Conservation (phyloP, 257 asterid genomes). For the Parsonsia alboflavescens region DNA sequence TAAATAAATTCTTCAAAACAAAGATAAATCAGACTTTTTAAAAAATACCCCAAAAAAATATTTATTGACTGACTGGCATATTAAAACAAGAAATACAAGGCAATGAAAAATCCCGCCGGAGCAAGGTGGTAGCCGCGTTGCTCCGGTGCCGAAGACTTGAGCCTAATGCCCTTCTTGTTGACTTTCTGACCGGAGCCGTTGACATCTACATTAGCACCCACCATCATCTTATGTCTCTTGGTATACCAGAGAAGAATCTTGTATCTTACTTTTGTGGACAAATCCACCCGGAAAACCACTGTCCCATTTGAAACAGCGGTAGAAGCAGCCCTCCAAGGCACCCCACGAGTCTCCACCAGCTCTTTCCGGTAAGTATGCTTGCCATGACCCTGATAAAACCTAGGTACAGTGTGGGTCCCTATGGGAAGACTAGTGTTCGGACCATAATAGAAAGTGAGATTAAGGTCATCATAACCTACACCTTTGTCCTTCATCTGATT, state of each 20-base stretch:
- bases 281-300: slow-evolving; percentile 41
- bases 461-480: slow-evolving; percentile 44
- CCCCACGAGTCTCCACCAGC: slow-evolving; percentile 27
- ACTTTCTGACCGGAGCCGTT: slow-evolving; percentile 43
- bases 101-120: slow-evolving; percentile 9
- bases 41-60: not conserved
- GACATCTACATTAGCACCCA: slow-evolving; percentile 44
- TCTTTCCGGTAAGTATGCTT: slow-evolving; percentile 36
- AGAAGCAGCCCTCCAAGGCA: slow-evolving; percentile 57
- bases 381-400: slow-evolving; percentile 69
- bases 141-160: slow-evolving; percentile 42
- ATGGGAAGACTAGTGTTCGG: slow-evolving; percentile 26
- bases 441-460: slow-evolving; percentile 35
- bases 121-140: not conserved
- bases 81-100: slow-evolving; percentile 13
- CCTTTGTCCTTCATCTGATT: slow-evolving; percentile 75
- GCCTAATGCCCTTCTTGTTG: slow-evolving; percentile 39
- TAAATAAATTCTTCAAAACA: not conserved
- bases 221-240: slow-evolving; percentile 31
- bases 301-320: slow-evolving; percentile 33
- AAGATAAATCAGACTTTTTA: not conserved
- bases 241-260: slow-evolving; percentile 54
- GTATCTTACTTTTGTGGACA: slow-evolving; percentile 54
- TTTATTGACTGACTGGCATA: not conserved
- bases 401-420: slow-evolving; percentile 39